Evolutionary conservation across 768 basidiomycete species (phyloP).

Genomic region (Dentipellis fragilis): DNA sequence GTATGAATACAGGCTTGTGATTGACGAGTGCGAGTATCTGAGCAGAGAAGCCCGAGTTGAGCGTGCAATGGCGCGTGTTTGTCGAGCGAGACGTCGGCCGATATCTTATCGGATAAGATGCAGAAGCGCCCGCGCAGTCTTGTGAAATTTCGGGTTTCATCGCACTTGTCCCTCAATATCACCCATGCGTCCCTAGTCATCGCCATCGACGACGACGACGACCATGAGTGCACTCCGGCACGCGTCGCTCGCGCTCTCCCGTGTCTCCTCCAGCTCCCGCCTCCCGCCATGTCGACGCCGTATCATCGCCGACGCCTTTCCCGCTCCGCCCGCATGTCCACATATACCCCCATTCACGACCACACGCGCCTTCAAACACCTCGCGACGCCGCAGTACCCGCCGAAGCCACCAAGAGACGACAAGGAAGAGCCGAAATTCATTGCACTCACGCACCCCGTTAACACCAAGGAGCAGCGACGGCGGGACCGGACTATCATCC

Average conservation of each 20-base stretch:
- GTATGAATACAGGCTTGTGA: no score
- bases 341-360: neutral
- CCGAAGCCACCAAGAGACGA: neutral
- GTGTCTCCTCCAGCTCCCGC: neutral
- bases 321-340: neutral
- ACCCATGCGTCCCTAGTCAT: no score
- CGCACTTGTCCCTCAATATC: neutral
- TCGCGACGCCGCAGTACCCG: neutral
- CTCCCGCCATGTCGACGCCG: neutral
- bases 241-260: neutral
- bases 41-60: no score
- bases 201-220: no score
- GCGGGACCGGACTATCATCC: conserved; percentile 83
- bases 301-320: neutral
- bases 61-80: no score
- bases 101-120: no score
- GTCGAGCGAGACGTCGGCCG: no score
- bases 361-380: neutral
- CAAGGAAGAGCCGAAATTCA: neutral
- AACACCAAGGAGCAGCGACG: conserved; percentile 40
- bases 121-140: neutral
- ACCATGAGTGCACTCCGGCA: neutral
- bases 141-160: neutral
- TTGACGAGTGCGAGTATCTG: no score
- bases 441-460: neutral